Base-by-base conservation (phyloP, 2,329 filamentous ascomycete species). In the Zymoseptoria brevis region DNA sequence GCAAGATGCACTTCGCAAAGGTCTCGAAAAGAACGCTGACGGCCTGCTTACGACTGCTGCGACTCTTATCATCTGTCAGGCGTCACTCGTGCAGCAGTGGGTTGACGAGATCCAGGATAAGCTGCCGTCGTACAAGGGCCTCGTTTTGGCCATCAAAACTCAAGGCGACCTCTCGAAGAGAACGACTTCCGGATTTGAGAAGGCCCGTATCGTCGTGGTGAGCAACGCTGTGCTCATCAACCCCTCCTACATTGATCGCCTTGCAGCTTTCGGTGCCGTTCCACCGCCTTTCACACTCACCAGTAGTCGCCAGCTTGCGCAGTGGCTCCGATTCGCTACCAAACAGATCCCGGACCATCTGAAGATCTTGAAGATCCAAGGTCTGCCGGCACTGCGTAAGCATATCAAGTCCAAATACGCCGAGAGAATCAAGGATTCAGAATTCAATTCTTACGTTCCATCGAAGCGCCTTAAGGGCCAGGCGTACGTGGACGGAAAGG, bases 21-120 rank as follows among this genome's bases (percentile, higher is more conserved):
- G 62, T 1, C 51, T 67, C 0, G n/a, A 58, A n/a, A 13, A 30
- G 5, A 35, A 35, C 19, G 53, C 60, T 2, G 68, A 69, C 48
- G 66, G 72, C 1, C 63, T 75, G 1, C 73, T 82, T 16, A 69
- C 79, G 0, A 71, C 79, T 0, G 77, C 80, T 16, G 85, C 83
- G 4, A 87, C 84, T 0, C 68, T 88, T 2, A 79, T 87, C 26
- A 68, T 88, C 0, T 81, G 83, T 6, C 85, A 85, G 0, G 61
- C 69, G 0, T 79, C 81, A 54, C 73, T 88, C 4, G 71, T 80
- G 1, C 66, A 74, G 5, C 86, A 88, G 66, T 88, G 86, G 86
- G 66, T 68, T 8, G 67, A 70, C 0, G 85, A 88, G 62, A 77
- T 83, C 13, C 53, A 65, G 2, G 81, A 81, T 4, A 68, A 68